Percentiles rank a stretch among this genome's conserved stretches.
phyloP scores from a whole-genome alignment of 2,329 filamentous ascomycete genomes.

The Lasiodiplodia citricola region DNA sequence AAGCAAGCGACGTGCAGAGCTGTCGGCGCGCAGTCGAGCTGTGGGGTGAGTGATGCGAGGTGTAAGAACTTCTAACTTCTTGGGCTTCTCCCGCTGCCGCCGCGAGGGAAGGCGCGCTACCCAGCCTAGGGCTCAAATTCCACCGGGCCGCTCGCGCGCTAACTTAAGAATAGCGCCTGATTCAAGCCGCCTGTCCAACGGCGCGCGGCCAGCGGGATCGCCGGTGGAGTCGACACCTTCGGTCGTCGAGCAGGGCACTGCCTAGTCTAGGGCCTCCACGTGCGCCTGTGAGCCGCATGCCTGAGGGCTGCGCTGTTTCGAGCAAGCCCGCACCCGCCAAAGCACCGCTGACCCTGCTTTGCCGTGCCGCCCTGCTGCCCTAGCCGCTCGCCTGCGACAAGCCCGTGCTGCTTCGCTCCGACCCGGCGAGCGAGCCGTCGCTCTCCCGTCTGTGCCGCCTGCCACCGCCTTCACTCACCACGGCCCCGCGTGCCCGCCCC shows the following conservation, averaged over 20 bases:
- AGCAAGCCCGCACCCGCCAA: slow-evolving; percentile 1
- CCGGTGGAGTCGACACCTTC: slow-evolving; percentile 12
- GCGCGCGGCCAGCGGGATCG: slow-evolving; percentile 21
- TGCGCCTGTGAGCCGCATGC: slow-evolving; percentile 20
- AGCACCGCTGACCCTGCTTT: not conserved
- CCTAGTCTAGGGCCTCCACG: slow-evolving; percentile 20
- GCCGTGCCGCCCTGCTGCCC: slow-evolving; percentile 11
- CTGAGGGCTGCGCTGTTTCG: slow-evolving; percentile 21
- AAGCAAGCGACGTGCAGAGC: slow-evolving; percentile 25
- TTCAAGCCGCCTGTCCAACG: slow-evolving; percentile 19
- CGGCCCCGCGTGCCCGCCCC: not conserved
- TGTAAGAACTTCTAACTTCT: slow-evolving; percentile 15
- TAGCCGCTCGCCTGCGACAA: slow-evolving; percentile 1
- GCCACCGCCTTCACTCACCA: not conserved
- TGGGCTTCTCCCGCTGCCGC: slow-evolving; percentile 20
- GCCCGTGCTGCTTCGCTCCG: slow-evolving; percentile 7
- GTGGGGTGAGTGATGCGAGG: slow-evolving; percentile 26
- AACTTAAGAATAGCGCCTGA: slow-evolving; percentile 15
- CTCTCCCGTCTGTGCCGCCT: slow-evolving; percentile 1
- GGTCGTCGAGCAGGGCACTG: slow-evolving; percentile 16
- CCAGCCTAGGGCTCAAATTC: slow-evolving; percentile 19
- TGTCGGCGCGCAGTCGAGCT: slow-evolving; percentile 24
- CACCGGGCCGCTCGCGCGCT: slow-evolving; percentile 17
- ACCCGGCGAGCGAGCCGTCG: not conserved
- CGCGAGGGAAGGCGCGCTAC: slow-evolving; percentile 22